Base-by-base conservation (phyloP, 2,329 filamentous ascomycete species). In the Ophiostoma triangulosporum region DNA sequence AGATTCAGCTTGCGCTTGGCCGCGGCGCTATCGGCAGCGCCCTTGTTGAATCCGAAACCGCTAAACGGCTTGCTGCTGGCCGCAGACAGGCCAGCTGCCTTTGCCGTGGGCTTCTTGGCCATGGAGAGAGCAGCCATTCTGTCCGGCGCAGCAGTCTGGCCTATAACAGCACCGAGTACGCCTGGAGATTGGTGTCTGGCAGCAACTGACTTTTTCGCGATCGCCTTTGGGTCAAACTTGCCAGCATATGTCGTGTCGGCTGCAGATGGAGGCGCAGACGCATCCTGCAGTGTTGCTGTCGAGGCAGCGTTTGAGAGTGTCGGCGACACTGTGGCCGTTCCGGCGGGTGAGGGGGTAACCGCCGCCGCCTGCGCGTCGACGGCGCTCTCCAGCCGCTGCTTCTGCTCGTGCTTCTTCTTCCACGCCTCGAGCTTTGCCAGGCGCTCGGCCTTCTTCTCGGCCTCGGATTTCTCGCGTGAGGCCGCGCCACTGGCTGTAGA, bases 351-450 rank as follows among this genome's bases (percentile, higher is more conserved):
- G 6, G 48, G 31, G 3, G 48, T 26, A 6, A 31, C 31, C 5
- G 38, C 69, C 57, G 72, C 78, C 52, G 78, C 76, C 68, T 80
- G 88, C 64, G 80, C 81, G 65, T 85, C 86, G 74, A 86, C 88
- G 66, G 85, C 80, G 62, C 80, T 82, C 64, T 86, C 80, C 64
- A 87, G 87, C 58, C 77, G 78, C 61, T 84, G 83, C 60, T 84
- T 83, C 64, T 82, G 81, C 59, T 88, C 86, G 64, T 88, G 84
- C 69, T 90, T 91, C 68, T 88, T 86, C 70, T 95, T 95, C 90
- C 89, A 95, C 54, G 87, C 86, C 65, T 91, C 87, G 27, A 95
- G 70, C 64, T 88, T 90, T 27, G 87, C 87, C 43, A 89, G 74
- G 58, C 86, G 76, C 66, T 91, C 86, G 50, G 84, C 85, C 66